phyloP scores from a whole-genome alignment of 192 early-diverging fungal species.

The Lobosporangium transversale region DNA sequence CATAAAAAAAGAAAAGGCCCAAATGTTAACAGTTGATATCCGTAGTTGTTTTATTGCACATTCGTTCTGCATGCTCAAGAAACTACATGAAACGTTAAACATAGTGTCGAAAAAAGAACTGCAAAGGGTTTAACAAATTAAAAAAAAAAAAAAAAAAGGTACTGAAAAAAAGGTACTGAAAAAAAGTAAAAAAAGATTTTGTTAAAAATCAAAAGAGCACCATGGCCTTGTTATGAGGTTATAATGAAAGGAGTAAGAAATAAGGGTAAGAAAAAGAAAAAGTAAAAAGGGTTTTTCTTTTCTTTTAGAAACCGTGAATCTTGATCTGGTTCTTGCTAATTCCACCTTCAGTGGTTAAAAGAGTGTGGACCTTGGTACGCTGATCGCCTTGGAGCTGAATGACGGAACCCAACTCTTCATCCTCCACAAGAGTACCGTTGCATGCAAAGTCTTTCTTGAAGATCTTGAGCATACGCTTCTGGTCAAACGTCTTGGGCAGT shows the following conservation, averaged over 20 bases:
- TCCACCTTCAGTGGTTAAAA: constrained; percentile 74
- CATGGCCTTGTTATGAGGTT: not conserved
- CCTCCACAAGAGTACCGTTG: constrained; percentile 93
- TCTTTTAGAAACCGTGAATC: constrained; percentile 94
- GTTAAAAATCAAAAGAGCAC: not conserved
- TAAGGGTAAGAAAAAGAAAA: constrained; percentile 3
- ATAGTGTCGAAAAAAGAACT: constrained; percentile 6
- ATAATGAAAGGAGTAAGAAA: constrained; percentile 1
- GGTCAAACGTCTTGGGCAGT: constrained; percentile 84
- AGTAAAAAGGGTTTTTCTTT: constrained; percentile 2
- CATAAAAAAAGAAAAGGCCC: too few species aligned
- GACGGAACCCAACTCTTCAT: constrained; percentile 90
- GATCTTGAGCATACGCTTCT: constrained; percentile 92
- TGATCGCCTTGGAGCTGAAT: constrained; percentile 98
- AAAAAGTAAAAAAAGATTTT: not conserved
- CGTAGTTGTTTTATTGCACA: constrained; percentile 4
- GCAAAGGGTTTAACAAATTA: not conserved
- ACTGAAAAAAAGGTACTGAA: not conserved
- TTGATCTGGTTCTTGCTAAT: constrained; percentile 91
- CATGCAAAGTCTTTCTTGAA: constrained; percentile 98
- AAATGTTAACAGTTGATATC: not conserved
- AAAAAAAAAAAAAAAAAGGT: not conserved
- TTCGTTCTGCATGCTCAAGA: constrained; percentile 1
- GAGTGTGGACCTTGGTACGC: constrained; percentile 81
- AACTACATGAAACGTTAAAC: too few species aligned